Conservation (phyloP, 306 rosid genomes). For the Quercus agrifolia region DNA sequence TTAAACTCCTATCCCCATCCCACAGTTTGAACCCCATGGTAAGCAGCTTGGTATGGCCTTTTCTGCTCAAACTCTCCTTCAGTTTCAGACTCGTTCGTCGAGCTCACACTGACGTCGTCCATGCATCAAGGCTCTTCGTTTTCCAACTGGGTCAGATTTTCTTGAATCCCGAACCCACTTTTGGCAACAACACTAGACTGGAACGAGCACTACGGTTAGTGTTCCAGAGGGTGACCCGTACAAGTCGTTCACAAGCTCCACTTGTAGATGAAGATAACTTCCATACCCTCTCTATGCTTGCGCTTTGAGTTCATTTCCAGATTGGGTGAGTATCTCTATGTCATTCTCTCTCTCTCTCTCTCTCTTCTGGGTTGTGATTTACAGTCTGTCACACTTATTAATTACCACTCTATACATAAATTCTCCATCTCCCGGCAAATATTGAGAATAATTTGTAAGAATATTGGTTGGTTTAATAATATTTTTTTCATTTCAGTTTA, state of each 20-base stretch:
- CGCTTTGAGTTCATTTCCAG: constrained; percentile 22
- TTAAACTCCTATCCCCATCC: constrained; percentile 14
- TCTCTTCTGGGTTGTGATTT: no score
- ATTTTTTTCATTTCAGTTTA: no score
- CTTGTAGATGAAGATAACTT: constrained; percentile 18
- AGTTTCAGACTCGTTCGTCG: constrained; percentile 27
- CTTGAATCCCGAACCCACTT: neutral
- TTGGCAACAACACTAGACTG: constrained; percentile 20
- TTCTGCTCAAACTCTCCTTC: constrained; percentile 33
- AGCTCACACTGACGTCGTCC: constrained; percentile 15
- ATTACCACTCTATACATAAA: no score
- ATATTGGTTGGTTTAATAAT: no score
- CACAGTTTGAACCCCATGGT: constrained; percentile 25
- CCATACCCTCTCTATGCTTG: constrained; percentile 29
- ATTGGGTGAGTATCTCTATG: neutral
- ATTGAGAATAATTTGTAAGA: no score
- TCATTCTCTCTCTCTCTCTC: no score
- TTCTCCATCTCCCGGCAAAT: no score
- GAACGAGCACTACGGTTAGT: constrained; percentile 38
- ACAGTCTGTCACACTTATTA: no score
- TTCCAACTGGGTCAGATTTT: constrained; percentile 46
- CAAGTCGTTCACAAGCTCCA: neutral
- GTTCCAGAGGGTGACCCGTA: neutral
- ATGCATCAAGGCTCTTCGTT: constrained; percentile 44
- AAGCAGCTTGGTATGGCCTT: constrained; percentile 21